Percentiles rank a stretch among this genome's conserved stretches.
Evolutionary conservation across 768 basidiomycete genomes (phyloP).

Genomic region (Tylopilus sp.): DNA sequence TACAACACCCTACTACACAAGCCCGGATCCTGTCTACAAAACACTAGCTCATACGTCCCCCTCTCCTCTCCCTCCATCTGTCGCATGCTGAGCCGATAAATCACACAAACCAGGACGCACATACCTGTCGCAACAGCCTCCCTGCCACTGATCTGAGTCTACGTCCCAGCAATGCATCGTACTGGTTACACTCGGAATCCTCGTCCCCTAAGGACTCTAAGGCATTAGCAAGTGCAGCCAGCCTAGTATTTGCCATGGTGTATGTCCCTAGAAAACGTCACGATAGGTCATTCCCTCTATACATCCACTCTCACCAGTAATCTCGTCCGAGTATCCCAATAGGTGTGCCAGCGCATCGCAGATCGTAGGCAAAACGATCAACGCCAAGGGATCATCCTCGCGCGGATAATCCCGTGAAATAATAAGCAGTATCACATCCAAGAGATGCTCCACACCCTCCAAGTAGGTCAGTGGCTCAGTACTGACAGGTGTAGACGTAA

Average conservation of each 20-base stretch:
- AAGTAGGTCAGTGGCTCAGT: slow-evolving; percentile 38
- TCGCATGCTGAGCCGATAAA: background rate
- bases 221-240: slow-evolving; percentile 39
- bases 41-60: slow-evolving; percentile 17
- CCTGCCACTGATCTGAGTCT: slow-evolving; percentile 28
- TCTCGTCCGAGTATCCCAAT: slow-evolving; percentile 23
- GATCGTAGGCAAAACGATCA: slow-evolving; percentile 47
- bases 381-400: slow-evolving; percentile 48
- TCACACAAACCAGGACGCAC: background rate
- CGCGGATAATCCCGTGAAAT: slow-evolving; percentile 41
- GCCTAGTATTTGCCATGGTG: slow-evolving; percentile 40
- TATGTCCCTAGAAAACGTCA: slow-evolving; percentile 10
- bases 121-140: slow-evolving; percentile 30
- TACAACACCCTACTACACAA: slow-evolving; percentile 22
- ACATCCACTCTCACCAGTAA: slow-evolving; percentile 24
- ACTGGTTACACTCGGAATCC: slow-evolving; percentile 14
- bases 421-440: slow-evolving; percentile 47
- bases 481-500: slow-evolving; percentile 27
- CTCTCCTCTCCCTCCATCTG: slow-evolving; percentile 2
- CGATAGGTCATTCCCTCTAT: background rate
- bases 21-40: slow-evolving; percentile 9
- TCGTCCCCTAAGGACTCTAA: slow-evolving; percentile 32
- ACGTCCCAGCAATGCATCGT: slow-evolving; percentile 29
- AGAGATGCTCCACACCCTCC: slow-evolving; percentile 46
- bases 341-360: slow-evolving; percentile 47